phyloP scores from a whole-genome alignment of 306 rosid species.

The Fragaria iinumae region DNA sequence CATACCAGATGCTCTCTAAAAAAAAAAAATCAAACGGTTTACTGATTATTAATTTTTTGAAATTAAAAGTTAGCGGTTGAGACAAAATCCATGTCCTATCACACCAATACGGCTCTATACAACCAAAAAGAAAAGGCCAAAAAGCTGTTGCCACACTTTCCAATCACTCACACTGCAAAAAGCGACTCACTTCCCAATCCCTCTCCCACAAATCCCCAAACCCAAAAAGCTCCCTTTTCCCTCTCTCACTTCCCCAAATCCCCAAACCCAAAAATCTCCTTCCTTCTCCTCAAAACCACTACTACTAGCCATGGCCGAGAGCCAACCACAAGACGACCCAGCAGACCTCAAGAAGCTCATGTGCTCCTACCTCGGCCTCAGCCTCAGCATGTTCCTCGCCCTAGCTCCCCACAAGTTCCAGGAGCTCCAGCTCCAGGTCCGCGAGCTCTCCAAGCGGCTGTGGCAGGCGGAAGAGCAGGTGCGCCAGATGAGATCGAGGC shows the following conservation, averaged over 20 bases:
- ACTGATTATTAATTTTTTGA: background rate
- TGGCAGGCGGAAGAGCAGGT: slow-evolving; percentile 59
- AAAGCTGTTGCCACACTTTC: background rate
- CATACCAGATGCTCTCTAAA: no score
- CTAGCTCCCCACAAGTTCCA: slow-evolving; percentile 44
- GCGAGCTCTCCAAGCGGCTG: slow-evolving; percentile 33
- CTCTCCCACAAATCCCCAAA: slow-evolving; percentile 3
- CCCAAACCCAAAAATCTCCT: background rate
- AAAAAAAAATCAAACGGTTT: no score
- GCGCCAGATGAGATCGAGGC: slow-evolving; percentile 52
- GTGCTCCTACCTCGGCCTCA: slow-evolving; percentile 49
- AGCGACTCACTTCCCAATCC: background rate
- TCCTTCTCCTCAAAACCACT: background rate
- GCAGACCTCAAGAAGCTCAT: slow-evolving; percentile 30
- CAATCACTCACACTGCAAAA: background rate
- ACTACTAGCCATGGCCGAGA: slow-evolving; percentile 10
- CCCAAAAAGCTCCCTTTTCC: background rate
- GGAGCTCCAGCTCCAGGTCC: slow-evolving; percentile 28
- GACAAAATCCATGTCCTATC: background rate
- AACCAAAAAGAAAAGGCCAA: background rate
- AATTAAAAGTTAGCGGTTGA: background rate
- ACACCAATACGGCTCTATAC: no score
- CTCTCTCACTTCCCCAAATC: background rate
- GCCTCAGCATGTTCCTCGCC: slow-evolving; percentile 50
- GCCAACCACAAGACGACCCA: background rate